Conservation (phyloP, 768 basidiomycete species). For the Termitomyces heimii region DNA sequence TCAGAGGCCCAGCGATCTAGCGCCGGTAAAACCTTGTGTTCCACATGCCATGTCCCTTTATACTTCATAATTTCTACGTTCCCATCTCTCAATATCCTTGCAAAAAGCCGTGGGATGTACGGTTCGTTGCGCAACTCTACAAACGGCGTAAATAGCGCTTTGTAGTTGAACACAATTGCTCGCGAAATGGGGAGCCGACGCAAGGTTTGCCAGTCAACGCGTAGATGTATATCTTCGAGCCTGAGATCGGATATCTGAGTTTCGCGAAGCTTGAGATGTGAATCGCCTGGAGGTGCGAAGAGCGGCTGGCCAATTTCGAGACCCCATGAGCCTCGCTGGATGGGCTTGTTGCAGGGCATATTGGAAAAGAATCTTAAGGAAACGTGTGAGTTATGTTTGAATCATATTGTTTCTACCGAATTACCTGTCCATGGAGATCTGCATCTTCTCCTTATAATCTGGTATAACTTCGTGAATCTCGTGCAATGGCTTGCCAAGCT, state of each 20-base stretch:
- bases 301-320: conserved; percentile 35
- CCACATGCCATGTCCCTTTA: conserved; percentile 36
- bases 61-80: conserved; percentile 35
- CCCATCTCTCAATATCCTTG: conserved; percentile 37
- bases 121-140: conserved; percentile 38
- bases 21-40: conserved; percentile 40
- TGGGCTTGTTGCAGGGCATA: background rate
- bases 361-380: background rate
- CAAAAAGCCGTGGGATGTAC: conserved; percentile 41
- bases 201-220: conserved; percentile 54
- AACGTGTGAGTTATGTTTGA: background rate
- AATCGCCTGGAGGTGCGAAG: conserved; percentile 34
- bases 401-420: conserved; percentile 1
- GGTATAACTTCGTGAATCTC: conserved; percentile 44
- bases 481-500: conserved; percentile 36
- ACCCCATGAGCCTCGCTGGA: background rate
- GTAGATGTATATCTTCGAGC: conserved; percentile 35
- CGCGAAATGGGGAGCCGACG: conserved; percentile 42
- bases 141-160: conserved; percentile 47
- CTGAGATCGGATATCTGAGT: conserved; percentile 28
- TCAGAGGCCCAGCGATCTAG: conserved; percentile 41
- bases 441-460: conserved; percentile 43
- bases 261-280: conserved; percentile 28
- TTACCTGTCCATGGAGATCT: conserved; percentile 45
- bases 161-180: conserved; percentile 50